Base-by-base conservation (phyloP, 768 basidiomycete genomes). In the Roridomyces roridus region DNA sequence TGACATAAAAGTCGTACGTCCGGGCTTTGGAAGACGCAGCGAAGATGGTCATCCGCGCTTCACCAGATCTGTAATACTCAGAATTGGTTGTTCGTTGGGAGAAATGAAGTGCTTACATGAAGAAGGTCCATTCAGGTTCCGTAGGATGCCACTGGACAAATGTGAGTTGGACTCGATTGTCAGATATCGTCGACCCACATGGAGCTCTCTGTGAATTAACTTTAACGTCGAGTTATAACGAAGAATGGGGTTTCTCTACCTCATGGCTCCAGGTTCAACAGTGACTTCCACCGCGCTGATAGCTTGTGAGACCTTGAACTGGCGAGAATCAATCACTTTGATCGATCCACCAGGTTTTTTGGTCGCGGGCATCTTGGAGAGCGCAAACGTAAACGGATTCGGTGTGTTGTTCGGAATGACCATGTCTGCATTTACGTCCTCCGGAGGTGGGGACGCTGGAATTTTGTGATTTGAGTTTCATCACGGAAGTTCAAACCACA, bases 191-290 rank as follows among this genome's bases (percentile, higher is more conserved):
- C 40, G 37, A 74, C 23, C 69, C 60, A 26, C 65, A 61, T 8
- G 68, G 62, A 29, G 69, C 42, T 53, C 52, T 14, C 51, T 46
- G 28, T 15, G 18, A 67, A 68, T n/a, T n/a, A n/a, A n/a, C n/a
- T n/a, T n/a, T n/a, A n/a, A n/a, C n/a, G n/a, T n/a, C n/a, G n/a
- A n/a, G n/a, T n/a, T n/a, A n/a, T n/a, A n/a, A n/a, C n/a, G n/a
- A n/a, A n/a, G n/a, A n/a, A n/a, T n/a, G n/a, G n/a, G n/a, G n/a
- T n/a, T n/a, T n/a, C n/a, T n/a, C n/a, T n/a, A 83, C 83, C 84
- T 78, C 74, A 87, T 80, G 9, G 82, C 86, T n/a, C 83, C 86
- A 28, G 77, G 80, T 51, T 86, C 79, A 25, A 88, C 78, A 3
- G 72, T 76, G 2, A 88, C 82, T 55, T 87, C 85, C 5, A 79